Conservation (phyloP, 2,329 filamentous ascomycete genomes). For the Celoporthe dispersa region DNA sequence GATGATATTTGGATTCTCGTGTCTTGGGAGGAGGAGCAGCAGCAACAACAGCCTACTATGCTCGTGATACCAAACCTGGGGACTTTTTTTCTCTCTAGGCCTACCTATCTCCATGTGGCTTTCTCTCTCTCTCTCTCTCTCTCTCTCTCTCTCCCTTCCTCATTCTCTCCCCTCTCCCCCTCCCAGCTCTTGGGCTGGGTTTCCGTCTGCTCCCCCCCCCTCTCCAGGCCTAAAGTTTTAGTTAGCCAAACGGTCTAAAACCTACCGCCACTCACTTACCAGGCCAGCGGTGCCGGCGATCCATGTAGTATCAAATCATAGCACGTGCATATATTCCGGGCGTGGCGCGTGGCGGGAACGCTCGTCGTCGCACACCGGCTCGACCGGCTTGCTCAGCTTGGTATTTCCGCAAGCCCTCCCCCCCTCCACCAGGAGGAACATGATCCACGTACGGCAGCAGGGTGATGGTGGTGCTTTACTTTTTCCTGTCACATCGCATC, state of each 20-base stretch:
- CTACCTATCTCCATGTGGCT: too few species aligned
- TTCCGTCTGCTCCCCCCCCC: background rate
- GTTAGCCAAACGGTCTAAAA: background rate
- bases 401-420: background rate
- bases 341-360: background rate
- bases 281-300: background rate
- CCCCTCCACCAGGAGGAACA: background rate
- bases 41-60: background rate
- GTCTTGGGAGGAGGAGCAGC: background rate
- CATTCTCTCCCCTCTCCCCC: too few species aligned
- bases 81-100: background rate
- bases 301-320: background rate
- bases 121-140: too few species aligned
- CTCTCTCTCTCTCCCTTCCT: background rate
- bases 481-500: background rate
- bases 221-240: background rate
- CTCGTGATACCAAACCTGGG: background rate
- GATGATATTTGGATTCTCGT: background rate
- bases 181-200: background rate
- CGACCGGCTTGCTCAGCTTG: constrained; percentile 4
- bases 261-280: background rate
- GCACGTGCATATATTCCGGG: background rate
- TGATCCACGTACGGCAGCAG: background rate
- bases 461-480: background rate
- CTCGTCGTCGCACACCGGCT: background rate